These are phyloP conservation scores for Garcileccinum viscosum DNA, from an alignment of 1,284 basidiomycete genomes.

Conservation along the genomic window DNA sequence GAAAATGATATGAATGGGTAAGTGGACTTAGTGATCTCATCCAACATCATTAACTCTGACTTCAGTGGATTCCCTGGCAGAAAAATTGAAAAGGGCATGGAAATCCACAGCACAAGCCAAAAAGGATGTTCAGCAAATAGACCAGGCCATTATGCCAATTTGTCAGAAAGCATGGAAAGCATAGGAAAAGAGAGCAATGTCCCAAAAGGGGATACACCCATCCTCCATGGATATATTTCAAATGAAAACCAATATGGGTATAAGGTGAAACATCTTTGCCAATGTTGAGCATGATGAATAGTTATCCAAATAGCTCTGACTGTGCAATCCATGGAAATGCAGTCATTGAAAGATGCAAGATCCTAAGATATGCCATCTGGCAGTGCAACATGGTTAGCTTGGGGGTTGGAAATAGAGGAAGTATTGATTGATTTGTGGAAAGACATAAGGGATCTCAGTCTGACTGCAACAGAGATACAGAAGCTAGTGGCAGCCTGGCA, in stretches of 20 bases:
- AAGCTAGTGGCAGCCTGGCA: too few relatives aligned
- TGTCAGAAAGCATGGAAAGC: neutral
- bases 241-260: neutral
- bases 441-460: too few relatives aligned
- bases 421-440: too few relatives aligned
- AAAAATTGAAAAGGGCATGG: neutral
- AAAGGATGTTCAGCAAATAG: neutral
- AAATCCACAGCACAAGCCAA: neutral
- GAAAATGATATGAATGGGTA: neutral
- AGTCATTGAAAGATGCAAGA: neutral
- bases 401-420: neutral
- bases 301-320: neutral
- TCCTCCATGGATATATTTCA: neutral
- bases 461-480: too few relatives aligned
- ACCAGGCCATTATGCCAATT: neutral
- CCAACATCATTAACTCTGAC: too few relatives aligned
- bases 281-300: neutral
- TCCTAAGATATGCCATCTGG: neutral
- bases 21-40: neutral
- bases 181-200: neutral
- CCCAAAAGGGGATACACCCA: neutral
- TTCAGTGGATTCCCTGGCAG: neutral
- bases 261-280: too few relatives aligned
- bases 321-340: neutral
- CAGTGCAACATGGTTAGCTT: neutral